These are phyloP conservation scores for Salix suchowensis DNA, from an alignment of 345 rosid genomes.

Conservation along the genomic window DNA sequence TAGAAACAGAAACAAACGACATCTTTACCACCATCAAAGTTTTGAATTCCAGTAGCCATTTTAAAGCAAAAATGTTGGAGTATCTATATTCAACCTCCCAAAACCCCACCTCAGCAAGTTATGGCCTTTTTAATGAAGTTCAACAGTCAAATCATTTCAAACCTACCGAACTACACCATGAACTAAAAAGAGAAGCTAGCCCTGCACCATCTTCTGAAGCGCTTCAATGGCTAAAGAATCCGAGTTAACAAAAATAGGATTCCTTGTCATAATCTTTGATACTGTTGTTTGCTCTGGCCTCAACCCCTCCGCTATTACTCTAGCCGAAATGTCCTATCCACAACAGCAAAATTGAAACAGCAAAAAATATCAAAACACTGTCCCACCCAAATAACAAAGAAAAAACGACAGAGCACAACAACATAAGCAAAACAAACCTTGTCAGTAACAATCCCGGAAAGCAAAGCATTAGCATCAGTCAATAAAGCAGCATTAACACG, in stretches of 20 bases:
- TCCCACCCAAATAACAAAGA: not conserved
- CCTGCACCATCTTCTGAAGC: constrained; percentile 97
- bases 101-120: not conserved
- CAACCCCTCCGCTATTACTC: constrained; percentile 94
- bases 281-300: constrained; percentile 84
- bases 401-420: not conserved
- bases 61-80: not conserved
- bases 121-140: not conserved
- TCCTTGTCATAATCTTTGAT: constrained; percentile 88
- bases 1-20: not conserved
- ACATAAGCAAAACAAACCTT: constrained; percentile 36
- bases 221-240: constrained; percentile 92
- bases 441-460: constrained; percentile 88
- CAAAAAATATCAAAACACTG: not conserved
- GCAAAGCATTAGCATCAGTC: constrained; percentile 85
- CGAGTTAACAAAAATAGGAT: constrained; percentile 79
- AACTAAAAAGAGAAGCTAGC: constrained; percentile 26
- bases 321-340: constrained; percentile 58
- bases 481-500: constrained; percentile 86
- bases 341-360: not conserved
- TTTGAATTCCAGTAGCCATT: not conserved
- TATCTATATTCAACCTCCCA: not conserved
- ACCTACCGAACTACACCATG: not conserved
- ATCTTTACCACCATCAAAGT: not conserved
- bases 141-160: not conserved